Evolutionary conservation across 139 green algal genomes (phyloP).

Genomic region (Auxenochlorella protothecoides): DNA sequence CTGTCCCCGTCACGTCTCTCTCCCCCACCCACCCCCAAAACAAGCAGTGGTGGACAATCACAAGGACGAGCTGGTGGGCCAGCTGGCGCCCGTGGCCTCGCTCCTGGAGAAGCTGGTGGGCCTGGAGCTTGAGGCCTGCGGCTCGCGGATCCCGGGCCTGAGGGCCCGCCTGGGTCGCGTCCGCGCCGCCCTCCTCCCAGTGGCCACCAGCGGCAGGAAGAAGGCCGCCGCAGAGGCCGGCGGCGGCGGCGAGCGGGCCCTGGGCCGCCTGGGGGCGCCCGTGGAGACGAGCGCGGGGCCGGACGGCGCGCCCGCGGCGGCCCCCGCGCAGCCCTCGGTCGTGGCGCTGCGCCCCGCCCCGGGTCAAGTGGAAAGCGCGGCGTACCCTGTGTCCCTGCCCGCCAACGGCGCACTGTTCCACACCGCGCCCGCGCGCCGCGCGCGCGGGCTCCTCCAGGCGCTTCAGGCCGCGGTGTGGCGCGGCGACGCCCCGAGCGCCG

Average conservation of each 20-base stretch:
- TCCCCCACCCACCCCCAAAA: not conserved
- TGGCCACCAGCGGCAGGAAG: slow-evolving; percentile 21
- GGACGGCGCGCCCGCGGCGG: not conserved
- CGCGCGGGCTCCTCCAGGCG: too few species aligned
- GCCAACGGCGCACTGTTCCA: too few species aligned
- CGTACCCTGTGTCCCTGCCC: too few species aligned
- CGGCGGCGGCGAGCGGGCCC: too few species aligned
- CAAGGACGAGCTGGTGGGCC: slow-evolving; percentile 8
- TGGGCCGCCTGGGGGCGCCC: too few species aligned
- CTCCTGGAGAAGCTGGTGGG: slow-evolving; percentile 23
- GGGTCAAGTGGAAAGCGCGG: too few species aligned
- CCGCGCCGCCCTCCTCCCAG: slow-evolving; percentile 6
- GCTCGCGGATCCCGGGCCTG: not conserved
- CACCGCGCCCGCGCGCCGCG: too few species aligned
- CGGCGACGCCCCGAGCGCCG: not conserved
- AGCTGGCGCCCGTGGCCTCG: slow-evolving; percentile 13
- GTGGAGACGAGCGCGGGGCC: not conserved
- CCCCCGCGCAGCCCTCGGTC: not conserved
- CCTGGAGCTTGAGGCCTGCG: slow-evolving; percentile 11
- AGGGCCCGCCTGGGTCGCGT: slow-evolving; percentile 14
- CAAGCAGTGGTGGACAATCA: slow-evolving; percentile 18
- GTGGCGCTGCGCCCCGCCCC: too few species aligned
- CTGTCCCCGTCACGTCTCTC: not conserved
- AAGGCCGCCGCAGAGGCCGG: not conserved
- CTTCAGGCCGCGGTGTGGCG: too few species aligned